Evolutionary conservation across 2,329 filamentous ascomycete species (phyloP).

Genomic region (Hypoxylon sp.): DNA sequence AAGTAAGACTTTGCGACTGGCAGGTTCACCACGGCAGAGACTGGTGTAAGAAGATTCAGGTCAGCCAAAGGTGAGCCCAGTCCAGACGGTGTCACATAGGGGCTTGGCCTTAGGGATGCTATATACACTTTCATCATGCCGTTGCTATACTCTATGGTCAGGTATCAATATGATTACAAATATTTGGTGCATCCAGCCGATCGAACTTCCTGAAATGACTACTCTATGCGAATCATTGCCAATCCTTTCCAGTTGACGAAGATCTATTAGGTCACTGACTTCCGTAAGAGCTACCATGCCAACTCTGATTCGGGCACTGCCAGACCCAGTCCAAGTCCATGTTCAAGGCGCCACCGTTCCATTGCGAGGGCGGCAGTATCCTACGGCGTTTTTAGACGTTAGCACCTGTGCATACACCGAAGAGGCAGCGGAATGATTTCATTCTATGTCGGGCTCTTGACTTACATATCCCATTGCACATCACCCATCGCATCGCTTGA

Average conservation of each 20-base stretch:
- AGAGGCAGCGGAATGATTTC: background rate
- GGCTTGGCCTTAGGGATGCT: background rate
- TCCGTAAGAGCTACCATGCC: constrained; percentile 26
- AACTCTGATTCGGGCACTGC: constrained; percentile 41
- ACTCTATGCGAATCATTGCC: background rate
- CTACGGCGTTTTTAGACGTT: constrained; percentile 17
- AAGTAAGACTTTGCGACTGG: constrained; percentile 85
- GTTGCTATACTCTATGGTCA: background rate
- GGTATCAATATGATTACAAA: background rate
- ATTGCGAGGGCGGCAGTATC: constrained; percentile 43
- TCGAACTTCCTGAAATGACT: background rate
- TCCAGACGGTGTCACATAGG: too few species aligned
- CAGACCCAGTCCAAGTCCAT: constrained; percentile 46
- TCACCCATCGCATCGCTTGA: constrained; percentile 21
- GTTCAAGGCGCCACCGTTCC: constrained; percentile 41
- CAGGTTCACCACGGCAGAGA: constrained; percentile 86
- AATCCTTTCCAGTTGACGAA: background rate
- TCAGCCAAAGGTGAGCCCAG: constrained; percentile 48
- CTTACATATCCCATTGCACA: constrained; percentile 47
- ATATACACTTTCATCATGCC: background rate
- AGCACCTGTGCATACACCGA: constrained; percentile 2
- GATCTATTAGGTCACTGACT: background rate
- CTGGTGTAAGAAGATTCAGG: constrained; percentile 74
- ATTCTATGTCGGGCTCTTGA: constrained; percentile 4
- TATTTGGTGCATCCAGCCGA: background rate